These are phyloP conservation scores for Entoloma clypeatum DNA, from an alignment of 1,284 basidiomycete species.

Conservation along the genomic window DNA sequence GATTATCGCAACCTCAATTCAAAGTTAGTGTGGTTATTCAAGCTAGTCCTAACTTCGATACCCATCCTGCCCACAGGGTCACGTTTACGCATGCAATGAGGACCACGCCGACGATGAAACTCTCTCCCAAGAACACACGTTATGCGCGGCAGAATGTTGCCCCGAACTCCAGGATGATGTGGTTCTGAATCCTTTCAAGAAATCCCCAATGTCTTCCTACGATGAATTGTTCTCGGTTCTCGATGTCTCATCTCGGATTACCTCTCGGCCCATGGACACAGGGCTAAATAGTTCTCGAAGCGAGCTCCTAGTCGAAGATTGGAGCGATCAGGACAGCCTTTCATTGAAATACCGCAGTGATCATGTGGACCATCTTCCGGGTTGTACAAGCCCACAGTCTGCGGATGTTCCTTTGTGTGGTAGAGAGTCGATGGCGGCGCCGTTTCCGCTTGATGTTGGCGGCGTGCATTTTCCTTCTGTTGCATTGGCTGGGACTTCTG, in stretches of 20 bases:
- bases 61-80: constrained; percentile 15
- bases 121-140: constrained; percentile 21
- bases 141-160: constrained; percentile 10
- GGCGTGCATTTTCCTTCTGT: no score
- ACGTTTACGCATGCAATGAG: constrained; percentile 5
- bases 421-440: no score
- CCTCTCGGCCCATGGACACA: constrained; percentile 8
- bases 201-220: constrained; percentile 1
- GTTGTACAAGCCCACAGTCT: no score
- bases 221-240: constrained; percentile 6
- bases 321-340: constrained; percentile 11
- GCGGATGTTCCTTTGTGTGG: no score
- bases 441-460: no score
- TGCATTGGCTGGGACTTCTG: no score
- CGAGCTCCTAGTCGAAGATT: constrained; percentile 8
- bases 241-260: constrained; percentile 8
- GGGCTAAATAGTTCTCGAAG: constrained; percentile 10
- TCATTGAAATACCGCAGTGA: constrained; percentile 5
- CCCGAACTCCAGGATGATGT: constrained; percentile 15
- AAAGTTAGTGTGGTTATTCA: constrained; percentile 40
- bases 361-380: neutral
- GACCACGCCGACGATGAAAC: constrained; percentile 28
- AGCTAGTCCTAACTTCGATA: constrained; percentile 5
- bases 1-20: constrained; percentile 43
- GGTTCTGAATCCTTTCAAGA: constrained; percentile 15